Percentiles rank a stretch among this genome's conserved stretches.
Conservation (phyloP, 352 stramenopile genomes). For the Pythium scleroteichum region DNA sequence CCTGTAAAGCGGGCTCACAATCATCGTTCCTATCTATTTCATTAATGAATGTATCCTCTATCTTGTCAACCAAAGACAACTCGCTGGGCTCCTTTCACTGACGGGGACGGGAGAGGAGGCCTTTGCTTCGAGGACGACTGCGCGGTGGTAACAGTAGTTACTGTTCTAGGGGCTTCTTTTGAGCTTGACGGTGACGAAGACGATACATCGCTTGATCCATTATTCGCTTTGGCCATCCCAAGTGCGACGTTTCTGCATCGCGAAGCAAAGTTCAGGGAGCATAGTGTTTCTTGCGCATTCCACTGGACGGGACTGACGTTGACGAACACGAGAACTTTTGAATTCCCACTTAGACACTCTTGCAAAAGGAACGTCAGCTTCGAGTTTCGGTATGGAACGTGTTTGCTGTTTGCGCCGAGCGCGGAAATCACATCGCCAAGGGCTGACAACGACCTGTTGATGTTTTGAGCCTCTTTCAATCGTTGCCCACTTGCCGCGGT, state of each 20-base stretch:
- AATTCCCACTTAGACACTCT: conserved; percentile 79
- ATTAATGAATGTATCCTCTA: conserved; percentile 8
- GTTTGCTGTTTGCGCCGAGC: conserved; percentile 82
- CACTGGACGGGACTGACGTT: conserved; percentile 89
- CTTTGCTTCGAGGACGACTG: neutral
- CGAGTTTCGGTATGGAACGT: conserved; percentile 96
- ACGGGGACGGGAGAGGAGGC: conserved; percentile 4
- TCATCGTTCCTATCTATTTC: conserved; percentile 10
- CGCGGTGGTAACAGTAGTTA: conserved; percentile 4
- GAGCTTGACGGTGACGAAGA: conserved; percentile 12
- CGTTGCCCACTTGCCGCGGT: conserved; percentile 90
- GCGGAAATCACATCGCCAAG: conserved; percentile 95
- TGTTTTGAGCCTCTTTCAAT: conserved; percentile 95
- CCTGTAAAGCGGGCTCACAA: conserved; percentile 19
- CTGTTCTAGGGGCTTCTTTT: conserved; percentile 9
- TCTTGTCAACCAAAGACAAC: conserved; percentile 18
- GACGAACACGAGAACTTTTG: conserved; percentile 86
- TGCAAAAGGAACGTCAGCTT: conserved; percentile 93
- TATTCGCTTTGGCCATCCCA: conserved; percentile 72
- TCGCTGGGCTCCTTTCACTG: conserved; percentile 13
- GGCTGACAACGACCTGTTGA: conserved; percentile 94
- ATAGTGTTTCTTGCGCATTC: conserved; percentile 88
- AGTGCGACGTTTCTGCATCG: conserved; percentile 88
- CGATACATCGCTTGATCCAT: conserved; percentile 13
- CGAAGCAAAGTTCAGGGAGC: conserved; percentile 90